Evolutionary conservation across 805 yeast species (phyloP).

Genomic region (Danielia reshetovae): DNA sequence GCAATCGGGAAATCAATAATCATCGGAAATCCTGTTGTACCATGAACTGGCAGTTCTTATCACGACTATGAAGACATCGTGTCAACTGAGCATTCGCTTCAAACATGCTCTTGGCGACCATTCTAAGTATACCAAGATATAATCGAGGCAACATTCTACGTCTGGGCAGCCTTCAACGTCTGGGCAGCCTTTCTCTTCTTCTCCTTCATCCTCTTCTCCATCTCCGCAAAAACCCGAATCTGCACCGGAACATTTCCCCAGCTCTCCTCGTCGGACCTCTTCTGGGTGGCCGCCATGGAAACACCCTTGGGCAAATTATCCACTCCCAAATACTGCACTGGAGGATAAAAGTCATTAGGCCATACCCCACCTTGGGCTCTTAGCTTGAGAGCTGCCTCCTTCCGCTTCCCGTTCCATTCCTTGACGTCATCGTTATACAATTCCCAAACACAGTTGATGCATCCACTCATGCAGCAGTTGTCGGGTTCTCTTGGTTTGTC

Average conservation of each 20-base stretch:
- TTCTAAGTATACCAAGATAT: no score
- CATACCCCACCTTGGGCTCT: constrained; percentile 36
- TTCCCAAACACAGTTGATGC: constrained; percentile 97
- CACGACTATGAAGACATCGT: no score
- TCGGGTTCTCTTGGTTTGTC: constrained; percentile 87
- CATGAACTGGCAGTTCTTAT: no score
- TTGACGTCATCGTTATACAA: constrained; percentile 80
- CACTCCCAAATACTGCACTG: constrained; percentile 24
- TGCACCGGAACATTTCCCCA: constrained; percentile 64
- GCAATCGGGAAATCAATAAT: no score
- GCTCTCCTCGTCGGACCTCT: constrained; percentile 17
- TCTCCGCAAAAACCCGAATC: constrained; percentile 77
- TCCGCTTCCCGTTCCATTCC: constrained; percentile 68
- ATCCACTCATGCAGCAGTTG: constrained; percentile 96
- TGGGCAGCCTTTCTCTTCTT: constrained; percentile 17
- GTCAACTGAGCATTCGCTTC: no score
- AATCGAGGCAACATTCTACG: no score
- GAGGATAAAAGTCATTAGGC: constrained; percentile 43
- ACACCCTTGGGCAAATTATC: constrained; percentile 37
- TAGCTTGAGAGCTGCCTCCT: constrained; percentile 49
- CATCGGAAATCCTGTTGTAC: no score
- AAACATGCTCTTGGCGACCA: no score
- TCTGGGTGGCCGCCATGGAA: constrained; percentile 19
- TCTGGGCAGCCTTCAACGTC: no score
- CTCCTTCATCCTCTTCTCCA: constrained; percentile 62